A percentile compares a stretch with the other conserved stretches of the same genome.
Conservation (phyloP, 2,329 filamentous ascomycete species). For the Hirsutella thompsonii region DNA sequence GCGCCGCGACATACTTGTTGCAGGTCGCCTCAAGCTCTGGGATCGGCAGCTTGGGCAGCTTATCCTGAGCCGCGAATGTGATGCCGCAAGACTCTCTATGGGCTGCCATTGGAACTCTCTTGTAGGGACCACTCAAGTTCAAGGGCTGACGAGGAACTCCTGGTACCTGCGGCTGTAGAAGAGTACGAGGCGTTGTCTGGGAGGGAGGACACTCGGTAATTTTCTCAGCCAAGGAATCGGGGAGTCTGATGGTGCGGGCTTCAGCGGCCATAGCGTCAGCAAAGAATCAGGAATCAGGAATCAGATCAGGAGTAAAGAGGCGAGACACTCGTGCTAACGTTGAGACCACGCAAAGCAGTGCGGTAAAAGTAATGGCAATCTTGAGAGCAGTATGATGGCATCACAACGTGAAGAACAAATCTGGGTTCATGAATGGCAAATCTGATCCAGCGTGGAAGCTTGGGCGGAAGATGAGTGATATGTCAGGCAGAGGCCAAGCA, state of each 20-base stretch:
- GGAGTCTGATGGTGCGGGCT: constrained; percentile 36
- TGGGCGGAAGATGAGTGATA: neutral
- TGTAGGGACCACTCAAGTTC: constrained; percentile 20
- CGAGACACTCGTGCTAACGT: constrained; percentile 66
- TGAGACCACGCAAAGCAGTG: constrained; percentile 75
- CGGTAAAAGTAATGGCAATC: constrained; percentile 91
- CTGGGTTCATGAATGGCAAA: neutral
- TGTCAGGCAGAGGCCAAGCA: neutral
- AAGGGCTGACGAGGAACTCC: constrained; percentile 3
- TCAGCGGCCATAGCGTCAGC: constrained; percentile 23
- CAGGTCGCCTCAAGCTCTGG: constrained; percentile 72
- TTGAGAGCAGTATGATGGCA: constrained; percentile 72
- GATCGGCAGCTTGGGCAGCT: constrained; percentile 82
- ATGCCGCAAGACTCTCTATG: constrained; percentile 51
- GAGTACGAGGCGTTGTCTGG: constrained; percentile 24
- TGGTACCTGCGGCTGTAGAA: constrained; percentile 20
- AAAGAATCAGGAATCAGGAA: neutral
- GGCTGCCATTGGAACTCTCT: constrained; percentile 38
- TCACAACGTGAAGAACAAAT: constrained; percentile 32
- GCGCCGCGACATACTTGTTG: constrained; percentile 63
- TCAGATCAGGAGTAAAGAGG: constrained; percentile 53
- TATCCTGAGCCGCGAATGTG: constrained; percentile 82
- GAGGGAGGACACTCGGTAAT: constrained; percentile 33
- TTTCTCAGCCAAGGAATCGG: constrained; percentile 60
- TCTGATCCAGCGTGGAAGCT: too few relatives aligned